Base-by-base conservation (phyloP, 495 filamentous ascomycete species). In the Aspergillus asperescens region DNA sequence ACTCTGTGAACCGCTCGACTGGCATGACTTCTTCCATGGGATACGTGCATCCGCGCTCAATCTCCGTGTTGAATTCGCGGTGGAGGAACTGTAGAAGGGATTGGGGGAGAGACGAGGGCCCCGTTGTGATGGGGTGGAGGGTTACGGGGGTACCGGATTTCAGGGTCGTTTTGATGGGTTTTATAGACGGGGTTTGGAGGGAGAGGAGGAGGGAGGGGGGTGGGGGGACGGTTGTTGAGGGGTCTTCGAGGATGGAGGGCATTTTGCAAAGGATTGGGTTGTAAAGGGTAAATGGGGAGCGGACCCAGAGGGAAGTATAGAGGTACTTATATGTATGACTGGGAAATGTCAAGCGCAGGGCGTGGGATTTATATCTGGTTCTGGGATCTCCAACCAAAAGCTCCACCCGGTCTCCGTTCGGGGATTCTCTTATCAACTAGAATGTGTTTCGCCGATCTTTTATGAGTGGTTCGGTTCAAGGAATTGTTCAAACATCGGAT, bases 11-110 rank as follows among this genome's bases (percentile, higher is more conserved):
- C 47, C 80, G 77, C 5, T 88, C 81, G 15, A 84, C 65, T 4
- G 76, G 63, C 78, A 96, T 80, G 9, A 82, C 72, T 44, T 87
- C 78, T 50, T 88, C 82, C 84, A 96, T 91, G 27, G 93, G 93
- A 70, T 96, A 98, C 4, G 93, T 96, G 54, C 91, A 85, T 29
- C 93, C 93, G 60, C 84, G 83, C 64, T 89, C 83, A 51, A 98
- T 94, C 69, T 98, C 93, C 57, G 83, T 84, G 62, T 85, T 89
- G 67, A 97, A 80, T 66, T 95, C 87, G 45, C 85, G 80, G 57
- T 80, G 82, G 27, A 98, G 83, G 65, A 89, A 90, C 10, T 70
- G 69, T 16, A 95, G 35, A 1, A 76, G 62, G 0, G 58, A 59
- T 4, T 32, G 10, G 0, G 71, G 79, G 8, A 97, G 69, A 5